A percentile compares a stretch with the other conserved stretches of the same genome.
These are phyloP conservation scores for Coemansia sp. DNA, from an alignment of 192 early-diverging fungal genomes.

Conservation along the genomic window DNA sequence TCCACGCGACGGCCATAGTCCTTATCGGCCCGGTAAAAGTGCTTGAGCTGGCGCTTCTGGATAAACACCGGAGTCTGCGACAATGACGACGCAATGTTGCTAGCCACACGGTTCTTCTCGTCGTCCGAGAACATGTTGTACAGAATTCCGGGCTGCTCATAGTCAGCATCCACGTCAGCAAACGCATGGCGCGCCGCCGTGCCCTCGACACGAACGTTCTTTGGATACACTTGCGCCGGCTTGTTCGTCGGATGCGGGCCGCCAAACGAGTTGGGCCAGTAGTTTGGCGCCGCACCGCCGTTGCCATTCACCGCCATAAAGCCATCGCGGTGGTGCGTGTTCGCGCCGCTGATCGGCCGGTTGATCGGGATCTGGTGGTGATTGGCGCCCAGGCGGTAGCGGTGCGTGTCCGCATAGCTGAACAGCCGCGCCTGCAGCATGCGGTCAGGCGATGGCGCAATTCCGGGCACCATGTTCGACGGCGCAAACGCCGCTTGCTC, in stretches of 20 bases:
- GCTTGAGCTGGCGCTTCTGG: slow-evolving; percentile 65
- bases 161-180: slow-evolving; percentile 61
- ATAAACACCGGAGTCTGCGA: slow-evolving; percentile 66
- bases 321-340: slow-evolving; percentile 81
- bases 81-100: slow-evolving; percentile 63
- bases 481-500: slow-evolving; percentile 83
- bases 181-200: slow-evolving; percentile 63
- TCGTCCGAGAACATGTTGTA: slow-evolving; percentile 65
- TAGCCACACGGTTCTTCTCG: slow-evolving; percentile 62
- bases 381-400: slow-evolving; percentile 79
- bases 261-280: slow-evolving; percentile 69
- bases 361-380: slow-evolving; percentile 83
- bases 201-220: slow-evolving; percentile 54
- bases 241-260: slow-evolving; percentile 62
- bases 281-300: slow-evolving; percentile 63
- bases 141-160: slow-evolving; percentile 64
- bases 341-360: slow-evolving; percentile 59
- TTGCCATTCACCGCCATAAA: slow-evolving; percentile 63
- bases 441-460: slow-evolving; percentile 74
- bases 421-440: slow-evolving; percentile 86
- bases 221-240: slow-evolving; percentile 53
- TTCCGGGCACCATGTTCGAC: slow-evolving; percentile 76
- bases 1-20: slow-evolving; percentile 72
- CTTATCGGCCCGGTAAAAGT: slow-evolving; percentile 72
- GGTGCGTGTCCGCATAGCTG: slow-evolving; percentile 34